Evolutionary conservation across 768 basidiomycete species (phyloP).

Genomic region (Neoboletus subvelutipes): DNA sequence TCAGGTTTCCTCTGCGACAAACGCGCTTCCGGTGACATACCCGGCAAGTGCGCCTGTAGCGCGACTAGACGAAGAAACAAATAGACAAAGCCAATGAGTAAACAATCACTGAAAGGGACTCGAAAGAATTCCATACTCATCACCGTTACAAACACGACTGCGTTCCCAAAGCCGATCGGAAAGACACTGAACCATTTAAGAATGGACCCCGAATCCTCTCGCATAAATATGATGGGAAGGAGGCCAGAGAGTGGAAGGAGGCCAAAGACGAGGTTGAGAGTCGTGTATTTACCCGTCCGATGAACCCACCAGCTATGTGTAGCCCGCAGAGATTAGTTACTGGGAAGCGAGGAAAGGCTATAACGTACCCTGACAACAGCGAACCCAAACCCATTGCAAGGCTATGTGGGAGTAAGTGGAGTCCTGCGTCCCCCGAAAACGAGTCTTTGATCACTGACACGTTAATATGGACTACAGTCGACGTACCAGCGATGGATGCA

Average conservation of each 20-base stretch:
- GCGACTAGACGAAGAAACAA: slow-evolving; percentile 8
- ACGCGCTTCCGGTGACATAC: background rate
- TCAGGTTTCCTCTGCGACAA: background rate
- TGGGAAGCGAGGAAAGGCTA: background rate
- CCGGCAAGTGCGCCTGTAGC: slow-evolving; percentile 11
- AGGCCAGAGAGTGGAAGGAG: slow-evolving; percentile 11
- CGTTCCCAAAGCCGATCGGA: slow-evolving; percentile 18
- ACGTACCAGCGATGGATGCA: slow-evolving; percentile 11
- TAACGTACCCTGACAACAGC: slow-evolving; percentile 7
- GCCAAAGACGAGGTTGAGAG: slow-evolving; percentile 10
- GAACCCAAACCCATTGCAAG: slow-evolving; percentile 14
- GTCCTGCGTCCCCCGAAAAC: background rate
- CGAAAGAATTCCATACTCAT: slow-evolving; percentile 3
- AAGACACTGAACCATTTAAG: slow-evolving; percentile 16
- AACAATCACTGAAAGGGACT: background rate
- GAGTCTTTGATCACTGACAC: background rate
- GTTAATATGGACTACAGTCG: background rate
- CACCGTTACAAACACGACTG: slow-evolving; percentile 13
- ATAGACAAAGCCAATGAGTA: background rate
- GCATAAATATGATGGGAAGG: slow-evolving; percentile 10
- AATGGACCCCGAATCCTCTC: slow-evolving; percentile 6
- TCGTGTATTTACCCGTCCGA: slow-evolving; percentile 12
- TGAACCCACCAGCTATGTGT: slow-evolving; percentile 8
- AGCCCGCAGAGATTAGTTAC: background rate
- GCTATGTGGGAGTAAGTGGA: slow-evolving; percentile 16